Evolutionary conservation across 371 early-diverging fungal genomes (phyloP), one percentile per base, ranked within the genome.

Genomic region (Mortierella polycephala): DNA sequence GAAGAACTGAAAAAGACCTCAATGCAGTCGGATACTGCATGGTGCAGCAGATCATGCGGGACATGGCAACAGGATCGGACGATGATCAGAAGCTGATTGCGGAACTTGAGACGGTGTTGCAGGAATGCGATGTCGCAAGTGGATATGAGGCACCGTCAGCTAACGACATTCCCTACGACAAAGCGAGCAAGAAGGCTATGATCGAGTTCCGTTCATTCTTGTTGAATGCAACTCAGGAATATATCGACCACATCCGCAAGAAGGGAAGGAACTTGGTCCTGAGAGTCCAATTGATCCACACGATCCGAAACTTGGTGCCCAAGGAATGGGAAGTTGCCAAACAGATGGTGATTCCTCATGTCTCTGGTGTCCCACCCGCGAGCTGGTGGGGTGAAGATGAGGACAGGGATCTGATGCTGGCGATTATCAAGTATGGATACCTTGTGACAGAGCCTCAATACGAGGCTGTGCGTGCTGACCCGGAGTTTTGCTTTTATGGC

Each of bases 311-410:
- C 41, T 84, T 88, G 67, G 88, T 89, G 23, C 87, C 87, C 42
- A 83, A 68, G 23, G 85, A 84, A 53, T 86, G 86, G 88, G 83
- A 85, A 40, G 84, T 82, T 45, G 87, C 87, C 21, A 87, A 86
- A 55, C 62, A 67, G 1, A 84, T 90, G 64, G 67, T 69, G 18
- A 87, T 93, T 61, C 94, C 95, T 13, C 60, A 49, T 8, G 76
- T 69, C 16, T 66, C 74, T 14, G 73, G 73, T n/a, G 69, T 77
- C 3, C 89, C 90, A 5, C 94, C 94, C 12, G 87, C 87, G 0
- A 71, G 85, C 1, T 94, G 95, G 95, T 96, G 96, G 96, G 92
- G 93, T 9, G 83, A 85, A 4, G 73, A 86, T n/a, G 91, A 94
- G 71, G 96, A 96, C 67, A 89, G 91, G n/a, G 93, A 93, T 74